Base-by-base conservation (phyloP, 2,329 filamentous ascomycete species). In the Colletotrichum euphorbiae region DNA sequence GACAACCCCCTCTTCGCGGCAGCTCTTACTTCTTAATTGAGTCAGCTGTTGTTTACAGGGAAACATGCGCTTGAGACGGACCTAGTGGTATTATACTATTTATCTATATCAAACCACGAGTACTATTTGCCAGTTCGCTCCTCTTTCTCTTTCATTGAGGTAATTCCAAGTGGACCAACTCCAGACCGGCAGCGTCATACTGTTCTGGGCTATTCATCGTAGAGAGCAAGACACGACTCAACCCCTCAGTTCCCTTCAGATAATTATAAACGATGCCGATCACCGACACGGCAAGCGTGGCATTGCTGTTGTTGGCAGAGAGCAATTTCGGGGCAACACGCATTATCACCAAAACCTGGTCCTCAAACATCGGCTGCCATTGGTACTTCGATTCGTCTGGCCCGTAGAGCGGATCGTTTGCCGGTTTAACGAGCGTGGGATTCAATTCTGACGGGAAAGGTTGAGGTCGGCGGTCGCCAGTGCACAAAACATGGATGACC, bases 331-430 rank as follows among this genome's bases (percentile, higher is more conserved):
- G 43, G 1, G 28, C 51, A 4, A 51, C 5, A 12, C 43, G 36
- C 33, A 67, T 43, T 11, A 67, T 24, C 43, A 60, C 51, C 8
- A 67, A 9, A 2, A n/a, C 60, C n/a, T n/a, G n/a, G n/a, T n/a
- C n/a, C 31, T 67, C 64, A 3, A 64, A 42, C 4, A 33, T 31
- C 6, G 64, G 64, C 46, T 67, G 64, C 64, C 64, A 67, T 11
- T 31, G 42, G 13, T 65, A 28, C 24, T 58, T 52, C 2, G 65
- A 4, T 0, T 64, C 60, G 7, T 64, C 6, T n/a, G 64, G 64
- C 36, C 36, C 64, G 17, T 67, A 67, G 2, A 67, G 12, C 4
- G 43, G 51, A 4, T 21, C 33, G 7, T 43, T 13, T 7, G 28
- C 24, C 11, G 17, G 6, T 36, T 58, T 64, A 3, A 15, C 19